Conservation (phyloP, 2,329 filamentous ascomycete species). For the Fusarium sp. region DNA sequence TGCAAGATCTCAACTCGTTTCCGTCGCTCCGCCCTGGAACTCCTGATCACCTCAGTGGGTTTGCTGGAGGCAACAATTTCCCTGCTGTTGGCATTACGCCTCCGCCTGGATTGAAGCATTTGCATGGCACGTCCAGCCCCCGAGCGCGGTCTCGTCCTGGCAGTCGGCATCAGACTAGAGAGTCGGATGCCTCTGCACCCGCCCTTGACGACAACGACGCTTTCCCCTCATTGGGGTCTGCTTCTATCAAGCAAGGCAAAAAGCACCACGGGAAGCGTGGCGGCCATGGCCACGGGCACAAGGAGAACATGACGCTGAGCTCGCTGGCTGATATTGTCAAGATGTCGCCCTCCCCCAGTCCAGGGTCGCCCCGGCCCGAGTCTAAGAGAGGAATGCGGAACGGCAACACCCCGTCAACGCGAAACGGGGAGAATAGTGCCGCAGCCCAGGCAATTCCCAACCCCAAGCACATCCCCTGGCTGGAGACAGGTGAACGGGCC, state of each 20-base stretch:
- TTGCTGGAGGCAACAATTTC: conserved; percentile 64
- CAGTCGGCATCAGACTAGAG: conserved; percentile 77
- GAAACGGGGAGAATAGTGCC: conserved; percentile 80
- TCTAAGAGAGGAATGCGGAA: conserved; percentile 70
- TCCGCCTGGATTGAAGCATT: conserved; percentile 77
- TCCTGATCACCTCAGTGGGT: conserved; percentile 69
- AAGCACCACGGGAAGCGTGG: conserved; percentile 94
- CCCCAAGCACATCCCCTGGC: conserved; percentile 94
- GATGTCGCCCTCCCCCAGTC: conserved; percentile 89
- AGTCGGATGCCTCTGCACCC: conserved; percentile 74
- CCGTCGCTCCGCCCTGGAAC: conserved; percentile 76
- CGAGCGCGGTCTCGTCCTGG: conserved; percentile 84
- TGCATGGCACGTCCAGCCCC: conserved; percentile 70
- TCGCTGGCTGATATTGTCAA: conserved; percentile 95
- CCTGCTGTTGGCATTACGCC: conserved; percentile 68
- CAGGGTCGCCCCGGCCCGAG: conserved; percentile 69
- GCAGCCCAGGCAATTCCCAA: conserved; percentile 86
- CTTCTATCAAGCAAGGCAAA: conserved; percentile 80
- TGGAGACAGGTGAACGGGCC: conserved; percentile 90
- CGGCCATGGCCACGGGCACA: conserved; percentile 78
- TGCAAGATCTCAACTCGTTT: conserved; percentile 88
- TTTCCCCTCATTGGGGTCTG: conserved; percentile 89
- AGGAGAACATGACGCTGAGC: conserved; percentile 76
- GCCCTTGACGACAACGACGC: conserved; percentile 94
- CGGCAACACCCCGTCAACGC: conserved; percentile 73